Conservation (phyloP, 805 yeast genomes). For the Starmerella asiatica region DNA sequence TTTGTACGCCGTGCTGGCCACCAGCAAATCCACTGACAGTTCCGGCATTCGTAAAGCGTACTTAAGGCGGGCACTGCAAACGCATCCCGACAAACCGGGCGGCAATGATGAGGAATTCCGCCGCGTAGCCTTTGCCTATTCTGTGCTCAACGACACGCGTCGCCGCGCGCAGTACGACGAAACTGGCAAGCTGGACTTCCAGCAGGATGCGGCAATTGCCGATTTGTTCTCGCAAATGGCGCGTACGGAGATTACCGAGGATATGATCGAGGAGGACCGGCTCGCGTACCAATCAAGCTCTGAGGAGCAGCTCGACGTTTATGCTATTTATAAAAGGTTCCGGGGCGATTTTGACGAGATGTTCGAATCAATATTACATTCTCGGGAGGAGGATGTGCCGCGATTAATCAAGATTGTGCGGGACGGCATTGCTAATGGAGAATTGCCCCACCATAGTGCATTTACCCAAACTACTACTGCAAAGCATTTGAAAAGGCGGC, state of each 20-base stretch:
- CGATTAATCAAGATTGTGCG: conserved; percentile 45
- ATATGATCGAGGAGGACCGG: conserved; percentile 53
- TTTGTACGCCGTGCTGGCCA: conserved; percentile 23
- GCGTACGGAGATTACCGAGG: conserved; percentile 28
- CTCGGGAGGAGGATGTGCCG: conserved; percentile 50
- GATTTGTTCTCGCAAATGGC: conserved; percentile 29
- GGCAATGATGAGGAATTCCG: conserved; percentile 41
- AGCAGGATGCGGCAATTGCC: conserved; percentile 25
- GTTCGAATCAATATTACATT: conserved; percentile 67
- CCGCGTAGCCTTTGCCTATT: conserved; percentile 59
- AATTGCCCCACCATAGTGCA: conserved; percentile 30
- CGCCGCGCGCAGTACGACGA: conserved; percentile 47
- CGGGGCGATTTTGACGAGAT: conserved; percentile 58
- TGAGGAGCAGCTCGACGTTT: conserved; percentile 41
- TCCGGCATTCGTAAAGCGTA: conserved; percentile 54
- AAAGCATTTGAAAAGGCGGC: conserved; percentile 36
- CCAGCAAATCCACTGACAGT: conserved; percentile 21
- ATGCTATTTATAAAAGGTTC: conserved; percentile 40
- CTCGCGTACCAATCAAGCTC: conserved; percentile 40
- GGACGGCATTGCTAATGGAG: conserved; percentile 31
- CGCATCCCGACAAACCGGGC: conserved; percentile 66
- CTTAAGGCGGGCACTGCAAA: conserved; percentile 45
- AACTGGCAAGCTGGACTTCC: conserved; percentile 49
- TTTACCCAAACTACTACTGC: conserved; percentile 39
- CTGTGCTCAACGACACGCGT: conserved; percentile 46